Conservation (phyloP, 2,329 filamentous ascomycete genomes). For the Hymenoscyphus albidus region DNA sequence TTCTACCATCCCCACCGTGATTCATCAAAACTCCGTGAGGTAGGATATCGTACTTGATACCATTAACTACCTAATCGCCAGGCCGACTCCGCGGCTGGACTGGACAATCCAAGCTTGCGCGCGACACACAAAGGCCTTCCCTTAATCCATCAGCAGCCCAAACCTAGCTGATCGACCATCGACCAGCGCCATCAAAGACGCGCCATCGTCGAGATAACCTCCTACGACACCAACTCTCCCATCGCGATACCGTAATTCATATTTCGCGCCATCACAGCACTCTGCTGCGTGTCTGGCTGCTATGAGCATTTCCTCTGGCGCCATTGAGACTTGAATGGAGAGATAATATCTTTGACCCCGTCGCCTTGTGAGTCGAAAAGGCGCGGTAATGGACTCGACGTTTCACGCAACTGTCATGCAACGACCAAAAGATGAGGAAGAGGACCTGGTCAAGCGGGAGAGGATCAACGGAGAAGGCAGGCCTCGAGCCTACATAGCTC, state of each 20-base stretch:
- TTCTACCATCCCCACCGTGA: not conserved
- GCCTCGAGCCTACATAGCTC: constrained; percentile 24
- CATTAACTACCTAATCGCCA: constrained; percentile 1
- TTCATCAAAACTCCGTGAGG: not conserved
- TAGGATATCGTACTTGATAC: not conserved
- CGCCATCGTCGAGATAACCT: constrained; percentile 7
- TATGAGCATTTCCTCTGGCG: not conserved
- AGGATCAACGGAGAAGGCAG: constrained; percentile 31
- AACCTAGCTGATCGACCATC: constrained; percentile 13
- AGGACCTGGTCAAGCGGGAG: constrained; percentile 28
- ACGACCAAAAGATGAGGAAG: constrained; percentile 28
- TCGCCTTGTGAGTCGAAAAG: constrained; percentile 17
- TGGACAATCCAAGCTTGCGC: constrained; percentile 10
- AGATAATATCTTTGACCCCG: constrained; percentile 18
- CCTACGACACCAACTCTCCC: constrained; percentile 8
- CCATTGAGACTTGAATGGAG: constrained; percentile 27
- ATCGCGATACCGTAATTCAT: constrained; percentile 1
- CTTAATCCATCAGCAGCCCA: constrained; percentile 13
- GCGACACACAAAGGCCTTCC: constrained; percentile 16
- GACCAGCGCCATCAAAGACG: constrained; percentile 12
- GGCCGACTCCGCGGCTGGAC: constrained; percentile 7
- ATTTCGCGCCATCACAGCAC: not conserved
- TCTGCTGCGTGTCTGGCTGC: not conserved
- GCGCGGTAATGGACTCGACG: constrained; percentile 29
- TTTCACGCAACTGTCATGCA: constrained; percentile 35